Evolutionary conservation across 306 rosid genomes (phyloP), one percentile per base, ranked within the genome.

Genomic region (Citrullus amarus): DNA sequence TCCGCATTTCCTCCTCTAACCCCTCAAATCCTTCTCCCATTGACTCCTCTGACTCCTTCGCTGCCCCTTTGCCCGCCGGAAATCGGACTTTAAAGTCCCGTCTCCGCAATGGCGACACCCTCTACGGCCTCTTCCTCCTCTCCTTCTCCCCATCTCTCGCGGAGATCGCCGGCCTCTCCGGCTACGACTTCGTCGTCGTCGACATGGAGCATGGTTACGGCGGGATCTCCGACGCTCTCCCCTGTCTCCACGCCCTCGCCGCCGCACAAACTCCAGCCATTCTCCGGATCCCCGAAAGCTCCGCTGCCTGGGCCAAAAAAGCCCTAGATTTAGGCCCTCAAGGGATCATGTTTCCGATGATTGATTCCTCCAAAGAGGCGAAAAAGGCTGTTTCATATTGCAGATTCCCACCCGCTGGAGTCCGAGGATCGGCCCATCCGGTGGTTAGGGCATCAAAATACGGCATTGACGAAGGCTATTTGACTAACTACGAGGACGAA

Each of bases 151-250:
- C 97, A 16, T 88, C 98, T 18, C 80, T 94, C 6, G 92, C 95
- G 25, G 95, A 91, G 88, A 93, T 91, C 83, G 92, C 91, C 0
- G 93, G 87, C 28, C 90, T 88, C 56, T 67, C 97, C 65, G 95
- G 96, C 81, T 93, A 89, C 76, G 96, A 93, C 73, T 93, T 89
- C 46, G 90, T 89, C 17, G 91, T 93, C 2, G 59, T 93, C 70
- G 98, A 93, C 87, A 91, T 93, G 94, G 98, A 93, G 61, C 98
- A 93, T 76, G 98, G 94, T 48, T 86, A 86, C 59, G 98, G 94
- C 51, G 90, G 90, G 10, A 80, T 87, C 79, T 17, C 89, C 78
- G 87, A 89, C 6, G 84, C 98, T 1, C 89, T 95, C 51, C 81
- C 88, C 12, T 90, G 96, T 76, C 84, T 89, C 22, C 89, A 82